Conservation (phyloP, 306 rosid genomes). For the Sesbania bispinosa region DNA sequence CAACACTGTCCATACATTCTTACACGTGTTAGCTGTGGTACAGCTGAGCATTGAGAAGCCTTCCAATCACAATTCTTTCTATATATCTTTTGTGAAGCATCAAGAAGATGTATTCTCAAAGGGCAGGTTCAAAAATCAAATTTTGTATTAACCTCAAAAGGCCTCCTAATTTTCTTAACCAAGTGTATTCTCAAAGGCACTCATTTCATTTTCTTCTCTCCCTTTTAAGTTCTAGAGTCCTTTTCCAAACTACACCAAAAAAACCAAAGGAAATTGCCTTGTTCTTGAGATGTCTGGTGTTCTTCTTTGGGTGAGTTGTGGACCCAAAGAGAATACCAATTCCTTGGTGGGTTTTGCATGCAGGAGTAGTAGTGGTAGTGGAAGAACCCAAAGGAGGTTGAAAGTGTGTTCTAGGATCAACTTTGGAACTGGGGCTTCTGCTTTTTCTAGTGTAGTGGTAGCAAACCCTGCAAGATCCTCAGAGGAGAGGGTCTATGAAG, state of each 20-base stretch:
- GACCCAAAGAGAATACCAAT: conserved; percentile 50
- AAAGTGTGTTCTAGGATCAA: conserved; percentile 39
- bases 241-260: neutral
- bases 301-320: conserved; percentile 65
- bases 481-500: conserved; percentile 86
- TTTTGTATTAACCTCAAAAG: too few relatives aligned
- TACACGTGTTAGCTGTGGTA: neutral
- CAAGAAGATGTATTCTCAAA: neutral
- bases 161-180: neutral
- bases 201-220: neutral
- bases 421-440: conserved; percentile 37
- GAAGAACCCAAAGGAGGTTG: conserved; percentile 37
- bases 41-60: neutral
- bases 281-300: conserved; percentile 51
- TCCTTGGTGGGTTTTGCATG: conserved; percentile 41
- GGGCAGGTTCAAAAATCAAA: too few relatives aligned
- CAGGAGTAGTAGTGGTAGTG: conserved; percentile 15
- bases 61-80: conserved; percentile 29
- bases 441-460: conserved; percentile 53
- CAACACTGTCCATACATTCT: conserved; percentile 30
- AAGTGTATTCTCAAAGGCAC: neutral
- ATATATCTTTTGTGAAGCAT: conserved; percentile 5
- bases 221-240: neutral
- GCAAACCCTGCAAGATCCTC: conserved; percentile 68
- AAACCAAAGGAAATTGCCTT: neutral